phyloP scores from a whole-genome alignment of 495 filamentous ascomycete species.

The Penicillium robsamsonii region DNA sequence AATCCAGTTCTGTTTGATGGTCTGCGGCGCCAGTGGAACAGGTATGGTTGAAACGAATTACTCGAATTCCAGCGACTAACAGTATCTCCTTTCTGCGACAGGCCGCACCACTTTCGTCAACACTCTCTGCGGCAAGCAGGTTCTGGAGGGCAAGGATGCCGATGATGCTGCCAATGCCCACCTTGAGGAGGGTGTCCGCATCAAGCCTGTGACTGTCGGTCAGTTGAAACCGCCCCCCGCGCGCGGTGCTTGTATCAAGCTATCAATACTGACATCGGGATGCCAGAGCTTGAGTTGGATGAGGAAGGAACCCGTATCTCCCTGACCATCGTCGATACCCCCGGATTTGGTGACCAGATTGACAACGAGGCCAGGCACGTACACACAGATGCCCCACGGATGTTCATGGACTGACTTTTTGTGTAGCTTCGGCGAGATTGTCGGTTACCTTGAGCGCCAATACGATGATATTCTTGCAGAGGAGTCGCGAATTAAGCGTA shows the following conservation, averaged over 20 bases:
- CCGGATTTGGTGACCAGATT: conserved; percentile 97
- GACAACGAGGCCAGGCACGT: conserved; percentile 96
- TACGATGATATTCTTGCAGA: conserved; percentile 99
- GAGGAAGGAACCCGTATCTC: conserved; percentile 98
- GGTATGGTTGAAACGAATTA: conserved; percentile 56
- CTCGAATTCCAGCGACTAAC: conserved; percentile 30
- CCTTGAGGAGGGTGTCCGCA: conserved; percentile 92
- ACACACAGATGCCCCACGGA: conserved; percentile 2
- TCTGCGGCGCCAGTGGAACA: conserved; percentile 97
- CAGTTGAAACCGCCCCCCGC: conserved; percentile 37
- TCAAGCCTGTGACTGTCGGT: conserved; percentile 98
- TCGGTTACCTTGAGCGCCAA: conserved; percentile 95
- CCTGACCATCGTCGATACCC: conserved; percentile 96
- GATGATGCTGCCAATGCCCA: conserved; percentile 88
- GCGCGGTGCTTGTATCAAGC: neutral
- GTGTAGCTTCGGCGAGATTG: conserved; percentile 88
- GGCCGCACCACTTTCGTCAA: conserved; percentile 99
- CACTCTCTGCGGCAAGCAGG: conserved; percentile 93
- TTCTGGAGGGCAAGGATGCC: conserved; percentile 81
- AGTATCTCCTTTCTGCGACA: conserved; percentile 32
- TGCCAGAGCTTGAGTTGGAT: conserved; percentile 85
- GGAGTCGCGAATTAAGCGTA: conserved; percentile 99
- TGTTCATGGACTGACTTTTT: conserved; percentile 27
- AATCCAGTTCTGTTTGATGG: conserved; percentile 99
- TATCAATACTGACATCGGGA: conserved; percentile 10